phyloP scores from a whole-genome alignment of 208 protist species.

The Crithidia sp. region DNA sequence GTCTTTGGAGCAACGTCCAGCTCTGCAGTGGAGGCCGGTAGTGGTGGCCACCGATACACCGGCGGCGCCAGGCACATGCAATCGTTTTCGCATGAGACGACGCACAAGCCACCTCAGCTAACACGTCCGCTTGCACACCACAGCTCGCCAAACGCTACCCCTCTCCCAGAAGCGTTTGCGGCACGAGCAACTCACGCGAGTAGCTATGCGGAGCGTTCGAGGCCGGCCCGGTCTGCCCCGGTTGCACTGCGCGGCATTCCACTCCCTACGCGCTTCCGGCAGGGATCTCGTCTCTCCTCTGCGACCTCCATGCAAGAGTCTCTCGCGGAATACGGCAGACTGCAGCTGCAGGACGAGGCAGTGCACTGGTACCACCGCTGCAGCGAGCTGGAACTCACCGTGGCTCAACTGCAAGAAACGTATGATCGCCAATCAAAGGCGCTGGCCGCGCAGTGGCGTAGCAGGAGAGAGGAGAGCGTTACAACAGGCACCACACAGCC shows the following conservation, averaged over 20 bases:
- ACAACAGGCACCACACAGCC: neutral
- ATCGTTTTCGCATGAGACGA: too few species aligned
- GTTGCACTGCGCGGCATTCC: conserved; percentile 24
- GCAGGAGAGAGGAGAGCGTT: neutral
- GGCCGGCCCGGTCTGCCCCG: too few species aligned
- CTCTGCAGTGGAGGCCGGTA: too few species aligned
- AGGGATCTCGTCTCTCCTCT: neutral
- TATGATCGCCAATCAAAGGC: conserved; percentile 26
- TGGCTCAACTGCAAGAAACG: conserved; percentile 12
- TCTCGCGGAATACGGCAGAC: conserved; percentile 17
- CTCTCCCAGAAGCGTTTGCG: neutral
- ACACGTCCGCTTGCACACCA: neutral
- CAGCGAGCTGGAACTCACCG: conserved; percentile 22
- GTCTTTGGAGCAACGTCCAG: too few species aligned
- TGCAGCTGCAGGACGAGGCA: conserved; percentile 41
- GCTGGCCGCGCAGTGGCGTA: conserved; percentile 30
- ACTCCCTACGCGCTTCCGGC: conserved; percentile 12
- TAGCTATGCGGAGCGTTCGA: too few species aligned
- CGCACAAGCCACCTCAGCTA: neutral
- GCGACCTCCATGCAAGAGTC: conserved; percentile 26
- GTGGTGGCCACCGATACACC: too few species aligned
- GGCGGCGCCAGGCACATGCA: too few species aligned
- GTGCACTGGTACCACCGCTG: conserved; percentile 40
- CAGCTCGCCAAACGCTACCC: neutral
- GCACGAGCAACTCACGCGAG: too few species aligned